Percentiles rank a stretch among this genome's conserved stretches.
phyloP scores from a whole-genome alignment of 2,329 filamentous ascomycete genomes.

The Sporothrix euskadiensis region DNA sequence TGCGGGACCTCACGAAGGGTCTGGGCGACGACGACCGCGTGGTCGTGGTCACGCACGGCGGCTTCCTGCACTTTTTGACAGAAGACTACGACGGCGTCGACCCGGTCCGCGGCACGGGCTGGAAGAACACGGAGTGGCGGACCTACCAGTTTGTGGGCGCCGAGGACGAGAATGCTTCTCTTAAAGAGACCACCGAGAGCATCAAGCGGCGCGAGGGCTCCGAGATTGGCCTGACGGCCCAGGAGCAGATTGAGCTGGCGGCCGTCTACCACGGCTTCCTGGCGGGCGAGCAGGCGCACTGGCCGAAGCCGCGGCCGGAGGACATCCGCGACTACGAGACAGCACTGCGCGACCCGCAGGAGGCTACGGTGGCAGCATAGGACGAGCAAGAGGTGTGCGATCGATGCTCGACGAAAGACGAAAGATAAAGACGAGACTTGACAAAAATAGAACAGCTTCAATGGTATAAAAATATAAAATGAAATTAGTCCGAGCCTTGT shows the following conservation, averaged over 20 bases:
- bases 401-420: no score
- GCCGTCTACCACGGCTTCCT: constrained; percentile 43
- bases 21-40: constrained; percentile 59
- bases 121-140: constrained; percentile 72
- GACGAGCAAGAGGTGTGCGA: background rate
- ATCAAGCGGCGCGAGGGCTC: constrained; percentile 49
- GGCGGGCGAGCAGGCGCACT: constrained; percentile 35
- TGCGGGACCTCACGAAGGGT: constrained; percentile 51
- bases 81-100: constrained; percentile 71
- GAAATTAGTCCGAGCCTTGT: constrained; percentile 4
- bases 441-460: background rate
- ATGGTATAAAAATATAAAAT: background rate
- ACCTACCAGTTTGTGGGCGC: constrained; percentile 63
- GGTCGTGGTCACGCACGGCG: constrained; percentile 27
- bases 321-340: constrained; percentile 28
- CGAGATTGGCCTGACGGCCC: constrained; percentile 44
- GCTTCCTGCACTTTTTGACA: constrained; percentile 72
- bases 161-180: constrained; percentile 48
- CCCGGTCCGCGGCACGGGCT: constrained; percentile 58
- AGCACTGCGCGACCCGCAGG: background rate
- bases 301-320: constrained; percentile 17
- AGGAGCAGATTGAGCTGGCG: constrained; percentile 51
- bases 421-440: background rate
- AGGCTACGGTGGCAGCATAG: background rate
- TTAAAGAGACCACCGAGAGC: constrained; percentile 54